phyloP scores from a whole-genome alignment of 1,139 yeast species.

The Debaryomyces sp. region DNA sequence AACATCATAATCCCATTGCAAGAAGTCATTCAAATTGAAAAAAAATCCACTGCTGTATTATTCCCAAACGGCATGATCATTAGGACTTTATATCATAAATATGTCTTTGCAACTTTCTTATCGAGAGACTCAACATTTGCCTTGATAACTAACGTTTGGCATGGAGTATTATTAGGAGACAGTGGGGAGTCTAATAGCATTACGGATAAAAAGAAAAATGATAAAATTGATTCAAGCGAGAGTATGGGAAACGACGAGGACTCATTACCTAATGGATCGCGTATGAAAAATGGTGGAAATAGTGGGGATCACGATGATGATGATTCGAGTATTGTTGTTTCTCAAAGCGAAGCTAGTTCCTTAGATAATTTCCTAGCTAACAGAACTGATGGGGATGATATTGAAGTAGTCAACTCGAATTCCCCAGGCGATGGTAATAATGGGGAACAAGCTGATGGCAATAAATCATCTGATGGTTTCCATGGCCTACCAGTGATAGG shows the following conservation, averaged over 20 bases:
- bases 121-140: constrained; percentile 69
- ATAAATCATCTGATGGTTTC: constrained; percentile 19
- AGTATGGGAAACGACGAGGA: constrained; percentile 8
- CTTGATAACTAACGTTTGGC: constrained; percentile 66
- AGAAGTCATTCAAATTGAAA: constrained; percentile 72
- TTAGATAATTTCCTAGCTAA: not conserved
- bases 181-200: constrained; percentile 24
- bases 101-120: constrained; percentile 71
- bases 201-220: constrained; percentile 13
- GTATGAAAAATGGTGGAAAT: not conserved
- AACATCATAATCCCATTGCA: constrained; percentile 65
- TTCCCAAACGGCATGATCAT: constrained; percentile 78
- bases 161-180: constrained; percentile 31
- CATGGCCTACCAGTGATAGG: constrained; percentile 43
- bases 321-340: constrained; percentile 10
- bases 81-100: constrained; percentile 69
- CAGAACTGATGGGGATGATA: constrained; percentile 2
- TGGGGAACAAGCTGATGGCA: constrained; percentile 5
- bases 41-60: constrained; percentile 69
- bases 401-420: constrained; percentile 9
- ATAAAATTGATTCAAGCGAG: constrained; percentile 11
- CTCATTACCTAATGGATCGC: not conserved
- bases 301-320: constrained; percentile 11
- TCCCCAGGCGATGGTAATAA: not conserved
- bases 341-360: constrained; percentile 9